Evolutionary conservation across 768 basidiomycete species (phyloP).

Genomic region (Psilocybe azurescens): DNA sequence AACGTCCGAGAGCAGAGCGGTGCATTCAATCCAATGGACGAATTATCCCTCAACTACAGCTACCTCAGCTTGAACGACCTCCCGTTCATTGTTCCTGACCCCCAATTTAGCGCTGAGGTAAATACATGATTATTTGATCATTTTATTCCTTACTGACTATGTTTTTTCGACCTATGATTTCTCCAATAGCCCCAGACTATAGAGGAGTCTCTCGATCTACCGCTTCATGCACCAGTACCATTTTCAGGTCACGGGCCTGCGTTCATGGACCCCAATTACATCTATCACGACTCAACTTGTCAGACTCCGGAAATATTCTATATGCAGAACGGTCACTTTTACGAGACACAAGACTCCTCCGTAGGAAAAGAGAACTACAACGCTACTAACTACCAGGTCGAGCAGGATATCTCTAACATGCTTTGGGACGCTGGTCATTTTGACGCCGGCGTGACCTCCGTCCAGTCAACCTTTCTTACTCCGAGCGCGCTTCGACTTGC

Average conservation of each 20-base stretch:
- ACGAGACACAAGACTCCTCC: not conserved
- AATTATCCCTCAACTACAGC: slow-evolving; percentile 6
- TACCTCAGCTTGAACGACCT: slow-evolving; percentile 10
- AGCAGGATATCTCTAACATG: too few relatives aligned
- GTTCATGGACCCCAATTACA: slow-evolving; percentile 7
- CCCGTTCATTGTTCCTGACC: not conserved
- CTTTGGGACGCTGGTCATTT: not conserved
- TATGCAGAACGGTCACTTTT: not conserved
- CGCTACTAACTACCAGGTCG: too few relatives aligned
- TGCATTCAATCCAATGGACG: slow-evolving; percentile 10
- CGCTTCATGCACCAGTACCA: slow-evolving; percentile 23
- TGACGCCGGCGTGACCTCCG: not conserved
- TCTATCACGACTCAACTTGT: not conserved
- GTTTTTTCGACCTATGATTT: too few relatives aligned
- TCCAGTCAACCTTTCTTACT: slow-evolving; percentile 57
- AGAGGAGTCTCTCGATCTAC: not conserved
- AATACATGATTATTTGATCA: too few relatives aligned
- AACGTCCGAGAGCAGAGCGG: not conserved
- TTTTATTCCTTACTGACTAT: too few relatives aligned
- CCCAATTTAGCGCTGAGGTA: not conserved
- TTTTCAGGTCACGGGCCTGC: slow-evolving; percentile 12
- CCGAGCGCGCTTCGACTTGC: slow-evolving; percentile 62
- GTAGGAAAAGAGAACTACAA: too few relatives aligned
- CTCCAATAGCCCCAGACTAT: not conserved
- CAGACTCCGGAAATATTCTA: not conserved